Base-by-base conservation (phyloP, 148 eudicot species). In the Nyssa sinensis region DNA sequence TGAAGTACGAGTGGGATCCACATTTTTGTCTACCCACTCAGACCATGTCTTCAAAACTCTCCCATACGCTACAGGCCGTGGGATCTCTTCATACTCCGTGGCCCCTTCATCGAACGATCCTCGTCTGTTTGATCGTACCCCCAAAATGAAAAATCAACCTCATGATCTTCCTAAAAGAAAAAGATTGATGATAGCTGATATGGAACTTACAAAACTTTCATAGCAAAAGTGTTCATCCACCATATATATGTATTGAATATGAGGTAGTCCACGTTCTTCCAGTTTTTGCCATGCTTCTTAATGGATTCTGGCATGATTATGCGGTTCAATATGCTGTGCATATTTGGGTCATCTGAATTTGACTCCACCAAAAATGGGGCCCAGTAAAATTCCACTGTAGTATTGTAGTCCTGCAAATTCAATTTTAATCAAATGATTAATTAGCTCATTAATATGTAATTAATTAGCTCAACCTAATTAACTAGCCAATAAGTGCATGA, bases 351-450 rank as follows among this genome's bases (percentile, higher is more conserved):
- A 80, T 95, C 98, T 8, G 98, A 95, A 69, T 95, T 95, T 24
- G 98, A 95, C 68, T 92, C 96, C 63, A 95, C 98, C 75, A 95
- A 59, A 61, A 96, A 96, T 37, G 99, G 99, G 17, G 99, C 98
- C 98, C 99, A 96, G n/a, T 93, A 93, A 41, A 96, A 95, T 77
- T 95, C 98, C 73, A 95, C 96, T 13, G 98, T 95, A 12, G 97
- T 88, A 81, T 95, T 92, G 76, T 90, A 92, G 69, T 89, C 97
- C 98, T 94, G 85, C 80, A 66, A 68, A 63, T 41, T 60, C n/a
- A 41, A 33, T 37, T 55, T 19, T 17, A 0, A n/a, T n/a, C 8
- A 55, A 55, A 55, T 55, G 5, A 55, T 23, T 19, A 24, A 44
- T 44, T n/a, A n/a, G n/a, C n/a, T n/a, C n/a, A n/a, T n/a, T n/a